phyloP scores from a whole-genome alignment of 2,329 filamentous ascomycete species.

The Aspergillus ustus region DNA sequence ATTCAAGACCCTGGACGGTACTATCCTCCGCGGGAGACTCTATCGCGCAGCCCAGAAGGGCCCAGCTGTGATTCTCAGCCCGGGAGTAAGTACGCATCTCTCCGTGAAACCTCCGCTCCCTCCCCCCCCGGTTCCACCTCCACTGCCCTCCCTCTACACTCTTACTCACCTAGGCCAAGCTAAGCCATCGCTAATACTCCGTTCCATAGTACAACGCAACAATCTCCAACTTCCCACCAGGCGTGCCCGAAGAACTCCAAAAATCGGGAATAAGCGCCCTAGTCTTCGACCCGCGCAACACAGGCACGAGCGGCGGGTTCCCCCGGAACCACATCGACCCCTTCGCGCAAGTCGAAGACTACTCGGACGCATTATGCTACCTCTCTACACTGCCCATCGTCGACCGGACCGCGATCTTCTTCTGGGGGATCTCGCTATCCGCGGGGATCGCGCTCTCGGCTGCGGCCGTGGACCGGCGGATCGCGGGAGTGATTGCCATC shows the following conservation, averaged over 20 bases:
- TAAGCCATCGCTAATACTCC: not conserved
- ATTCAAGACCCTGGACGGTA: constrained; percentile 1
- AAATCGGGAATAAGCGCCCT: constrained; percentile 4
- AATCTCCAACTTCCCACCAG: not conserved
- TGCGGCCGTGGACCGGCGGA: not conserved
- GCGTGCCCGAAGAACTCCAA: not conserved
- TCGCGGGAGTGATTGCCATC: not conserved
- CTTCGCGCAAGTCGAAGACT: constrained; percentile 6
- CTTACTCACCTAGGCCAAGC: not conserved
- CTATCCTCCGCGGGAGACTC: not conserved
- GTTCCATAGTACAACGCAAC: not conserved
- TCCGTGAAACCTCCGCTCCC: not conserved
- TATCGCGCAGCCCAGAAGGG: not conserved
- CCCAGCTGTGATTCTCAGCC: constrained; percentile 3
- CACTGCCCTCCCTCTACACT: no score
- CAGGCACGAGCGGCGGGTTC: constrained; percentile 8
- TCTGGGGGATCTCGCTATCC: constrained; percentile 11
- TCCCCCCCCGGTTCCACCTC: no score
- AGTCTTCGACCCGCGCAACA: constrained; percentile 9
- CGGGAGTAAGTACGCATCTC: not conserved
- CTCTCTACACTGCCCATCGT: constrained; percentile 1
- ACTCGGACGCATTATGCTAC: constrained; percentile 10
- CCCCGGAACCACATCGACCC: constrained; percentile 16
- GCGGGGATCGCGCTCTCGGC: not conserved
- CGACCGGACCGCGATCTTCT: not conserved